A percentile compares a stretch with the other conserved stretches of the same genome.
phyloP scores from a whole-genome alignment of 352 stramenopile genomes.

The Hyaloperonospora brassicae region DNA sequence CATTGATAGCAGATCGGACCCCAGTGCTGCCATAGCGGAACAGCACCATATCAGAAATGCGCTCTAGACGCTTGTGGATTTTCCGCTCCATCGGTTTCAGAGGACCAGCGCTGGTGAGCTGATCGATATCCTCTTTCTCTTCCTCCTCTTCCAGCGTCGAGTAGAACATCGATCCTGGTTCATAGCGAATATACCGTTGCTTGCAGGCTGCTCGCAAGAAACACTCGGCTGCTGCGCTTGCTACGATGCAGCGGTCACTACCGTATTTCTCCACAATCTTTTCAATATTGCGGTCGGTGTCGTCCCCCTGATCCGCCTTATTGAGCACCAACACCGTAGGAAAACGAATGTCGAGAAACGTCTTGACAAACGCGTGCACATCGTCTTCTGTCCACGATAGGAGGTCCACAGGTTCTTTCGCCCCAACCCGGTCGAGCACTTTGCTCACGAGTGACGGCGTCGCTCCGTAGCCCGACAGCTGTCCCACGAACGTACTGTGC shows the following conservation, averaged over 20 bases:
- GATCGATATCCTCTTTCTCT: constrained; percentile 24
- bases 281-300: constrained; percentile 85
- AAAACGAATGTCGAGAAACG: constrained; percentile 74
- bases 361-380: constrained; percentile 68
- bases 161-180: constrained; percentile 83
- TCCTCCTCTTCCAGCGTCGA: constrained; percentile 58
- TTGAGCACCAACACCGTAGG: constrained; percentile 85
- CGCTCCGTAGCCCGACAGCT: constrained; percentile 75
- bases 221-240: constrained; percentile 78
- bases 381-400: constrained; percentile 46
- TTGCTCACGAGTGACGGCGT: constrained; percentile 64
- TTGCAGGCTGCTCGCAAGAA: constrained; percentile 69
- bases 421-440: constrained; percentile 54
- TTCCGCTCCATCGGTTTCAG: constrained; percentile 75
- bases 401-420: constrained; percentile 61
- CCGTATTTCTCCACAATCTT: constrained; percentile 85
- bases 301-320: constrained; percentile 78
- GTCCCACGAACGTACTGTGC: constrained; percentile 54
- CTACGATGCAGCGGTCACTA: constrained; percentile 80
- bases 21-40: constrained; percentile 84
- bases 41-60: constrained; percentile 86
- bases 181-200: constrained; percentile 78
- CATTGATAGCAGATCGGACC: constrained; percentile 81
- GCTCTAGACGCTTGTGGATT: constrained; percentile 69
- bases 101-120: constrained; percentile 19